Evolutionary conservation across 495 filamentous ascomycete species (phyloP), one percentile per base, ranked within the genome.

Genomic region (Tetracladium marchalianum): DNA sequence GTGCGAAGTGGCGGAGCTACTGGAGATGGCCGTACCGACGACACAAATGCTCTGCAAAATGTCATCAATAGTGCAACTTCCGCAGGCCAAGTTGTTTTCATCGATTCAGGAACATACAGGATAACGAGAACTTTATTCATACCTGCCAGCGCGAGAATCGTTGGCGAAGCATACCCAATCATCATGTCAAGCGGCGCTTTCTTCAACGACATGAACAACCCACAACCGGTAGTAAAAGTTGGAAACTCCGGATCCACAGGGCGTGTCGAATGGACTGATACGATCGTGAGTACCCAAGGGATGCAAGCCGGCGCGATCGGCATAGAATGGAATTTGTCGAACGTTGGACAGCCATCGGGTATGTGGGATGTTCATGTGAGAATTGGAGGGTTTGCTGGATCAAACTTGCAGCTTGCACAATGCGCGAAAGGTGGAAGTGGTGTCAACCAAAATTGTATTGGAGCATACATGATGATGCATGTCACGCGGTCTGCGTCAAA

Each of bases 1-100:
- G 72, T 78, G 45, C 73, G 81, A 52, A 55, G 41, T 31, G 62
- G 60, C 36, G 77, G 78, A 8, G 84, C 85, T 16, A 73, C 58
- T 36, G 85, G 87, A 46, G 82, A 94, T 62, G 83, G 79, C 1
- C 58, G 65, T 0, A 78, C 82, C 1, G 87, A 93, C 56, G 86
- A 88, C 55, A 74, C 72, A 9, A 56, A 47, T 12, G 69, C 67
- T 2, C 63, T 81, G 12, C 11, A 60, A 55, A 2, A 43, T 52
- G 24, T 62, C 53, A 15, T 80, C 79, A 53, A 44, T 13, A 46
- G 31, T n/a, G 56, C 56, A 6, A 49, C 52, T 10, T 63, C 76
- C 39, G 63, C 70, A 27, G 62, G 56, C 12, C 39, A 55, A n/a
- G 18, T 59, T 31, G 46, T 53, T 9, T 55, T 32, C 33, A 50